Percentiles rank a stretch among this genome's conserved stretches.
phyloP scores from a whole-genome alignment of 305 asterid species.

The Fraxinus xanthoxyloides region DNA sequence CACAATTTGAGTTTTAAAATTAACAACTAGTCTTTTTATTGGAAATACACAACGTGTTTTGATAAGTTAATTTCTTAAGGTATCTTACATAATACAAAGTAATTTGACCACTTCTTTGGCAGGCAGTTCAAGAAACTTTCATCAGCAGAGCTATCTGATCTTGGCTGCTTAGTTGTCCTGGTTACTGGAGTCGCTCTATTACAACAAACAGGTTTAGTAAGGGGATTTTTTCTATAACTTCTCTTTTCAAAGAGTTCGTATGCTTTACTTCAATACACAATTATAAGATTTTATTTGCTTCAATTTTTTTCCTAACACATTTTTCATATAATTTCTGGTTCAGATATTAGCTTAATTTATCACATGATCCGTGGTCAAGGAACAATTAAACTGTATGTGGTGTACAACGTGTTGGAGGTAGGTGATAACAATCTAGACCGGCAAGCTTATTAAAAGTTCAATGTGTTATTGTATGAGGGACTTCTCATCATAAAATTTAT shows the following conservation, averaged over 20 bases:
- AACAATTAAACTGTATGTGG: slow-evolving; percentile 90
- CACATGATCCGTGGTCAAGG: slow-evolving; percentile 99
- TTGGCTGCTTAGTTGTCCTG: slow-evolving; percentile 79
- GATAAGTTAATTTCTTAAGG: background rate
- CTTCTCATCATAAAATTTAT: background rate
- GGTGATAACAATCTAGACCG: slow-evolving; percentile 13
- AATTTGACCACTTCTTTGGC: slow-evolving; percentile 74
- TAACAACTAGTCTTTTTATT: background rate
- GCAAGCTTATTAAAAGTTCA: background rate
- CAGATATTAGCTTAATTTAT: slow-evolving; percentile 98
- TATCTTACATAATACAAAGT: slow-evolving; percentile 36
- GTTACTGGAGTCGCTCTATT: slow-evolving; percentile 71
- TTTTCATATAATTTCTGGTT: slow-evolving; percentile 17
- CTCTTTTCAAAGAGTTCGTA: background rate
- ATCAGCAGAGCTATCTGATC: slow-evolving; percentile 85
- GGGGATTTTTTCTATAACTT: slow-evolving; percentile 9
- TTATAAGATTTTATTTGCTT: background rate
- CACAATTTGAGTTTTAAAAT: background rate
- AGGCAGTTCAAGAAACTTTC: slow-evolving; percentile 98
- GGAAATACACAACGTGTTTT: background rate
- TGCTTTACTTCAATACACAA: background rate
- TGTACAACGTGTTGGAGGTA: slow-evolving; percentile 98
- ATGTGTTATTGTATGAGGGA: slow-evolving; percentile 1
- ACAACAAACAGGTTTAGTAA: slow-evolving; percentile 84
- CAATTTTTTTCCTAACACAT: background rate